Percentiles rank a stretch among this genome's conserved stretches.
Conservation (phyloP, 2,329 filamentous ascomycete genomes). For the Sclerotinia nivalis region DNA sequence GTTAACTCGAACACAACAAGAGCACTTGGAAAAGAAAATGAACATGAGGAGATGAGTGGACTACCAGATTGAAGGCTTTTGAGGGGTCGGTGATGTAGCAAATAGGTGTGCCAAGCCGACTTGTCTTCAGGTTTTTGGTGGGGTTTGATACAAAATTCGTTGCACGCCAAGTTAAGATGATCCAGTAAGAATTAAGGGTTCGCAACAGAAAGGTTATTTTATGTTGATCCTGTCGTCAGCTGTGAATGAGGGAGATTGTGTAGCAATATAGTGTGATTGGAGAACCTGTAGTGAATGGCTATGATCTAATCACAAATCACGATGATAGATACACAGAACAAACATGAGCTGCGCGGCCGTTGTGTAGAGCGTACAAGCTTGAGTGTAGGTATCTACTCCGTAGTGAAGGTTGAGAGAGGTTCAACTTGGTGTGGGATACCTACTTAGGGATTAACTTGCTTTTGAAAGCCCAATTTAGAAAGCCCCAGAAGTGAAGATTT, state of each 20-base stretch:
- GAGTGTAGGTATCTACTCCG: not conserved
- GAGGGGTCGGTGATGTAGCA: constrained; percentile 10
- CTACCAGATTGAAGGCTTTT: not conserved
- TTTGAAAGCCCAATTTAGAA: not conserved
- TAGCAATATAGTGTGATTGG: not conserved
- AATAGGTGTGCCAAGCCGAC: constrained; percentile 1
- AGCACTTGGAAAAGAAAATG: not conserved
- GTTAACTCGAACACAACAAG: constrained; percentile 12
- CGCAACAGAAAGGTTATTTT: not conserved
- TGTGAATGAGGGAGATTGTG: not conserved
- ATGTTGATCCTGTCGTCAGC: constrained; percentile 4
- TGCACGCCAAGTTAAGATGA: constrained; percentile 4
- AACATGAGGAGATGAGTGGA: constrained; percentile 3
- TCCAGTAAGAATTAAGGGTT: constrained; percentile 4
- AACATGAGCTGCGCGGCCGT: not conserved
- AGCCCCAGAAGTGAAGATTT: not conserved
- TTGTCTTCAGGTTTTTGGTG: constrained; percentile 7
- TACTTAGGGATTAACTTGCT: not conserved
- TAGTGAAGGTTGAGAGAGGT: not conserved
- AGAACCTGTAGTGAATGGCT: not conserved
- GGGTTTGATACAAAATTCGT: constrained; percentile 13
- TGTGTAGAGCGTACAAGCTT: not conserved
- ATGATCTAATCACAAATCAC: not conserved
- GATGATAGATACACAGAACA: not conserved
- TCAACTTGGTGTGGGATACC: not conserved